Evolutionary conservation across 2,329 filamentous ascomycete species (phyloP), one percentile per base, ranked within the genome.

Genomic region (Diaporthe velutina): DNA sequence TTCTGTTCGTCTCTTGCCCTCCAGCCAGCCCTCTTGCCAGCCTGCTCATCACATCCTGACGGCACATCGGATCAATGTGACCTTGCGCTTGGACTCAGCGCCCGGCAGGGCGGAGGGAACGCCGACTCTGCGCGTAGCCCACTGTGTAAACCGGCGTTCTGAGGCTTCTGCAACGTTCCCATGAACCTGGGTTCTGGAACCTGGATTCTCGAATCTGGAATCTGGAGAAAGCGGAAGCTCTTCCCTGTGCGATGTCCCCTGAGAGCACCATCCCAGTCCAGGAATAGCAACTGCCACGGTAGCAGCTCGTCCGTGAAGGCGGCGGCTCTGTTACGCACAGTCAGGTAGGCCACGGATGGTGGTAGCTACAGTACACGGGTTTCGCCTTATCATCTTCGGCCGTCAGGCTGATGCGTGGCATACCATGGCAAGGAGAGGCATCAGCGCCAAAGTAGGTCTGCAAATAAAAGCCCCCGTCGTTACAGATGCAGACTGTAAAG

Each of bases 101-200:
- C 28, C 45, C 25, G 30, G 48, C 61, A 67, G 61, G 42, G 61
- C 42, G 61, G 61, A 50, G 25, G 40, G 60, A n/a, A 48, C 42
- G 38, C 38, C 58, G 25, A 48, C 30, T 50, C 22, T 35, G n/a
- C 17, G 30, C 38, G 42, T 19, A 28, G 55, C 7, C 22, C 33
- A 40, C 60, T n/a, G 19, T 33, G 60, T 15, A 50, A 30, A 50
- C n/a, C n/a, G 64, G 48, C 48, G n/a, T 54, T 28, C 33, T 38
- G 48, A 54, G 33, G 45, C 45, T 28, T 40, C 64, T 54, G 64
- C 33, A 54, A 68, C 64, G 57, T 54, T 45, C 64, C 64, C 64
- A 52, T 22, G 45, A 30, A 52, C 64, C 64, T 68, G 64, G 64
- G 17, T 38, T 68, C 64, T 68, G 64, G 64, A 67, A 52, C 38